phyloP scores from a whole-genome alignment of 371 early-diverging fungal species.

The Amoeboaphelidium occidentale region DNA sequence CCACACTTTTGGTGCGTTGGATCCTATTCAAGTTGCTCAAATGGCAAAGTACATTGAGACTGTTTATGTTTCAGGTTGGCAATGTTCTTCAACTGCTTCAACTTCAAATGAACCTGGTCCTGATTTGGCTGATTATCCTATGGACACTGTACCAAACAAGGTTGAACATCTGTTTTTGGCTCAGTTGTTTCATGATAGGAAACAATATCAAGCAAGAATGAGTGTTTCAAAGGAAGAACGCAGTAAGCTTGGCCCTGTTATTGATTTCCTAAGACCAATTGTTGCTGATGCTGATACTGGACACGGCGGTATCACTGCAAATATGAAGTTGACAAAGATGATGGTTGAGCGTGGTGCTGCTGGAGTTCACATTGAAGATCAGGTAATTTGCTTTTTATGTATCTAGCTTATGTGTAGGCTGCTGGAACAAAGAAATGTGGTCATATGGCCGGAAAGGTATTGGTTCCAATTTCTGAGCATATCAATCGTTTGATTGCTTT shows the following conservation, averaged over 20 bases:
- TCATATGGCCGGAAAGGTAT: conserved; percentile 96
- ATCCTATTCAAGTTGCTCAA: conserved; percentile 51
- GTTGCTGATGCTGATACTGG: conserved; percentile 97
- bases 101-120: conserved; percentile 94
- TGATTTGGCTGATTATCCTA: conserved; percentile 92
- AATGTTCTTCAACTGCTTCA: conserved; percentile 89
- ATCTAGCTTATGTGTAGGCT: too few relatives aligned
- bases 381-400: too few relatives aligned
- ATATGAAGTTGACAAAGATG: conserved; percentile 78
- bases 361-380: conserved; percentile 78
- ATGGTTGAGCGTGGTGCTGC: conserved; percentile 81
- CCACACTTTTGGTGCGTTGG: conserved; percentile 60
- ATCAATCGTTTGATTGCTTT: conserved; percentile 87
- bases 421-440: conserved; percentile 95
- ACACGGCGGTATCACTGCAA: conserved; percentile 75
- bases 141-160: conserved; percentile 94
- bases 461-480: conserved; percentile 89
- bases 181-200: conserved; percentile 91
- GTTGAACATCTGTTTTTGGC: conserved; percentile 95
- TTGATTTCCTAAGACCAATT: conserved; percentile 83
- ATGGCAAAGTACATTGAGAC: conserved; percentile 95
- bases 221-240: conserved; percentile 37
- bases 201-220: conserved; percentile 74
- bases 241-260: conserved; percentile 29
- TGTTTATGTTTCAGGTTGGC: conserved; percentile 94